Conservation (phyloP, 2,329 filamentous ascomycete species). For the Claviceps arundinis region DNA sequence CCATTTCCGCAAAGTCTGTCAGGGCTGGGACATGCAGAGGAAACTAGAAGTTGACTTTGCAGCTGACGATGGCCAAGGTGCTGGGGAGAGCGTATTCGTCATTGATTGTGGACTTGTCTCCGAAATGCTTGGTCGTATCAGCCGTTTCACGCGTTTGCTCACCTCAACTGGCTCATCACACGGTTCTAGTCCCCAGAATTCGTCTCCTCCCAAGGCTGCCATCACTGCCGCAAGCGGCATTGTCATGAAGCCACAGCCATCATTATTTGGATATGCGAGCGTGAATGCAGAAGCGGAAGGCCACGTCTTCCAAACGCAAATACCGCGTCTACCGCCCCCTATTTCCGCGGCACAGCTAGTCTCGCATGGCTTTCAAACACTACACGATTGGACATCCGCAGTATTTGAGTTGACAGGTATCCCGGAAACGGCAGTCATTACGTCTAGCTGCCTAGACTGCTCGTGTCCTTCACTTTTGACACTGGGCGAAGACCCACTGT, state of each 20-base stretch:
- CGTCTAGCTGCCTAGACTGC: constrained; percentile 56
- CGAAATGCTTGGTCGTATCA: constrained; percentile 29
- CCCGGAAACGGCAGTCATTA: constrained; percentile 47
- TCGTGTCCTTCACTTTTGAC: constrained; percentile 62
- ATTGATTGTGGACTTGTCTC: constrained; percentile 60
- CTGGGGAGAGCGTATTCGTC: constrained; percentile 65
- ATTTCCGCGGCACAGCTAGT: constrained; percentile 10
- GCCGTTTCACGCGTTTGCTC: constrained; percentile 28
- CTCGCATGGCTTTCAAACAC: constrained; percentile 5
- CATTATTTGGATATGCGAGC: constrained; percentile 17
- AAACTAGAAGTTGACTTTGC: constrained; percentile 81
- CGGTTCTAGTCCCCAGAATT: neutral
- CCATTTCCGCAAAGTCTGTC: constrained; percentile 64
- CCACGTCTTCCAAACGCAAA: constrained; percentile 10
- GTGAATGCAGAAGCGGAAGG: neutral
- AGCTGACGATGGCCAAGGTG: constrained; percentile 59
- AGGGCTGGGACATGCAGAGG: constrained; percentile 87
- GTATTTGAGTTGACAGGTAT: constrained; percentile 39
- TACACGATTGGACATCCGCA: constrained; percentile 20
- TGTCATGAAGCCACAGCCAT: constrained; percentile 9
- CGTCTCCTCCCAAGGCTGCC: neutral
- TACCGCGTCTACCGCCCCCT: constrained; percentile 12
- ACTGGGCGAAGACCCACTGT: constrained; percentile 62
- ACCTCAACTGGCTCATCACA: constrained; percentile 8
- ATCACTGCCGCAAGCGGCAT: neutral